Base-by-base conservation (phyloP, 2,329 filamentous ascomycete species). In the Aspergillus latus region DNA sequence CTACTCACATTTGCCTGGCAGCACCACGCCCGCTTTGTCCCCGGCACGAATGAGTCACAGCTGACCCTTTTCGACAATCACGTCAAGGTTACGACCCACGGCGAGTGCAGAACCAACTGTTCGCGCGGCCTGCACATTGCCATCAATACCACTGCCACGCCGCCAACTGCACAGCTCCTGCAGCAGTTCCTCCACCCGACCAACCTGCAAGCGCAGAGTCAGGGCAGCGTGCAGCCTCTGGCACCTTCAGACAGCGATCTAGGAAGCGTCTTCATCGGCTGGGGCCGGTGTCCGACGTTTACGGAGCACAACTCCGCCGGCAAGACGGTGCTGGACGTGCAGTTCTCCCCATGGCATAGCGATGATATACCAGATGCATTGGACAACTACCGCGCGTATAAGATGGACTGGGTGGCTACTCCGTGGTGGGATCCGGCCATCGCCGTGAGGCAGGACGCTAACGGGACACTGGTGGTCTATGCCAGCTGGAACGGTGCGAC, bases 401-500 rank as follows among this genome's bases (percentile, higher is more conserved):
- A 49, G 11, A 13, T 36, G n/a, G n/a, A 46, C 8, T 57, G 55
- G 55, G 34, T 37, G 34, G 34, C 34, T 9, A 11, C 11, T 9
- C 34, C 34, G 34, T 37, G 34, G 34, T 37, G 34, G 34, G 34
- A 37, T 37, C 34, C 34, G 7, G 34, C 34, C 5, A 13, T 37
- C 13, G 34, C 34, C 1, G 34, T 37, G 34, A 37, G 34, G 11
- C 10, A 13, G 11, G 34, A 13, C 29, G 11, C 1, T 4, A 29
- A 45, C 1, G 56, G 54, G 3, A 57, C 39, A 52, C 61, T 57
- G 4, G 59, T 62, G 47, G 64, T 73, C 7, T 69, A 72, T 61
- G 72, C 74, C 61, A 74, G 72, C 54, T 75, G 73, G 72, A 71
- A 72, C 52, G 72, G 72, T 11, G 72, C 72, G 5, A 74, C 73